Evolutionary conservation across 495 filamentous ascomycete species (phyloP), one percentile per base, ranked within the genome.

Genomic region (Cenococcum geophilum): DNA sequence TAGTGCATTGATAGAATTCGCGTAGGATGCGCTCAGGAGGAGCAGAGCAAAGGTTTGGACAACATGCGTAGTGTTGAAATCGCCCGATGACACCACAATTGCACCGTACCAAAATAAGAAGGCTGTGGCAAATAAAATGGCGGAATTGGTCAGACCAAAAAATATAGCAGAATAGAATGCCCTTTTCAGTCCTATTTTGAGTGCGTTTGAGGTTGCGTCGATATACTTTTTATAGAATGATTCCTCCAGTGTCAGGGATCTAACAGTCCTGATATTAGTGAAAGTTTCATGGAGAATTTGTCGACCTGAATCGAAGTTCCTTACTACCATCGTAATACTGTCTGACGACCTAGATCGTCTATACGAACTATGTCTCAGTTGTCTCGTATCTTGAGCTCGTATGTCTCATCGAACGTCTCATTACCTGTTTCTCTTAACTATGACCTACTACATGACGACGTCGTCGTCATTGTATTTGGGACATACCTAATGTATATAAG

Each of bases 71-170:
- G 86, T 71, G 27, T 74, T 68, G 63, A 74, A 79, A 16, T 78
- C 61, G 1, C 76, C 68, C 9, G 69, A 70, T 5, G 76, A 74
- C 37, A 85, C 80, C 9, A 95, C 75, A 4, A 81, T 72, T 0
- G 88, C 80, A 4, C 89, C 90, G 70, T 89, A 93, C 73, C 86
- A 96, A 71, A 95, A 93, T 18, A 95, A 81, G 21, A 96, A 71
- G 0, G 91, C 89, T n/a, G 82, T 85, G 36, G 88, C 77, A 71
- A 91, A 91, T 61, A 84, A 79, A 25, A 84, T 77, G 14, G 80
- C 77, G 1, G 86, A 84, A 68, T 92, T 86, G 21, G 85, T 81
- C 20, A 92, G 70, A 1, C 93, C 93, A 71, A 84, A 95, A 5
- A 92, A 80, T 43, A 85, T 65, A 12, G 91, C 90, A 0, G 84